Percentiles rank a stretch among this genome's conserved stretches.
Conservation (phyloP, 192 early-diverging fungal species). For the Coemansia sp. region DNA sequence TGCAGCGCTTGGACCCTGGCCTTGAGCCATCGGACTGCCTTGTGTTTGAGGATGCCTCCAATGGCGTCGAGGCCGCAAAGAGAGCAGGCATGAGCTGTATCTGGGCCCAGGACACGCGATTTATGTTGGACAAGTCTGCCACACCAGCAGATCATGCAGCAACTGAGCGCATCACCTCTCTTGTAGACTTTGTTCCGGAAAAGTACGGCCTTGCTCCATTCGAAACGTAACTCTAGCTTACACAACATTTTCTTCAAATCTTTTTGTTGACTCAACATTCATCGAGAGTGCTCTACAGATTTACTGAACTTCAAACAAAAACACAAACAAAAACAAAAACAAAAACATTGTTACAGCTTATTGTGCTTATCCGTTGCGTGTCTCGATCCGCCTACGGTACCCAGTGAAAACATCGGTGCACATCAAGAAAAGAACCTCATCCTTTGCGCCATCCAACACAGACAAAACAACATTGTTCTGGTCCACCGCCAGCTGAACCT, state of each 20-base stretch:
- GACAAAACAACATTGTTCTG: slow-evolving; percentile 31
- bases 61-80: slow-evolving; percentile 79
- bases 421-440: slow-evolving; percentile 43
- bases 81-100: slow-evolving; percentile 79
- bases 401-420: slow-evolving; percentile 42
- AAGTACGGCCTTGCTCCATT: slow-evolving; percentile 64
- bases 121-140: slow-evolving; percentile 50
- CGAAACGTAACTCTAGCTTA: slow-evolving; percentile 9
- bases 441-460: slow-evolving; percentile 42
- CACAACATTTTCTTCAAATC: neutral
- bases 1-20: slow-evolving; percentile 56
- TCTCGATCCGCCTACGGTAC: slow-evolving; percentile 28
- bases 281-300: too few relatives aligned
- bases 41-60: slow-evolving; percentile 91
- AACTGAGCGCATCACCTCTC: slow-evolving; percentile 58
- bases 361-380: neutral
- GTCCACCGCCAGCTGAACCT: slow-evolving; percentile 29
- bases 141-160: slow-evolving; percentile 53
- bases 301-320: too few relatives aligned
- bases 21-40: slow-evolving; percentile 61
- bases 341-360: too few relatives aligned
- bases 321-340: too few relatives aligned
- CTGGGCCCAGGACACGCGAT: slow-evolving; percentile 84
- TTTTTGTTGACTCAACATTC: neutral
- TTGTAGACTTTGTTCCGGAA: slow-evolving; percentile 68